Percentiles rank a stretch among this genome's conserved stretches.
Evolutionary conservation across 1,139 yeast species (phyloP).

Genomic region (Hemisphaericaspora subhashii): DNA sequence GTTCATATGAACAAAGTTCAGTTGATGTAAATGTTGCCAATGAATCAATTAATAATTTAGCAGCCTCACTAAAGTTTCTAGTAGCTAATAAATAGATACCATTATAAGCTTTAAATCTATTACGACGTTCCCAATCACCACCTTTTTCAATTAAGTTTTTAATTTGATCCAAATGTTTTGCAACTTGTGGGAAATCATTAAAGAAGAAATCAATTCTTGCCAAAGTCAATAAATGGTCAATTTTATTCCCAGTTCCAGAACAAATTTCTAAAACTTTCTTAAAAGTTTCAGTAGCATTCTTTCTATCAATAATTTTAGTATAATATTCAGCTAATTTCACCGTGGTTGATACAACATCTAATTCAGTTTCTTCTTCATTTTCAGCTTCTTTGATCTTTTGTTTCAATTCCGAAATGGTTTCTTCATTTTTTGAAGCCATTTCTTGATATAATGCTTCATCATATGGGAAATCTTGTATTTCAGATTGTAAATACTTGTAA

Average conservation of each 20-base stretch:
- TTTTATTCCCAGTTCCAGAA: slow-evolving; percentile 86
- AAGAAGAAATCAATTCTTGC: slow-evolving; percentile 86
- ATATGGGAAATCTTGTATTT: slow-evolving; percentile 49
- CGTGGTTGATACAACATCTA: slow-evolving; percentile 77
- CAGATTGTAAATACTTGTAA: slow-evolving; percentile 65
- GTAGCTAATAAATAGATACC: slow-evolving; percentile 85
- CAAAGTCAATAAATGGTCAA: slow-evolving; percentile 79
- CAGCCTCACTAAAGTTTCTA: slow-evolving; percentile 81
- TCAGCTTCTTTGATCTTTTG: slow-evolving; percentile 71
- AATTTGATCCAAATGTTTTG: slow-evolving; percentile 73
- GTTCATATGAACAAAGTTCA: slow-evolving; percentile 86
- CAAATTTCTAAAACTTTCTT: slow-evolving; percentile 77
- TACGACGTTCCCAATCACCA: slow-evolving; percentile 99
- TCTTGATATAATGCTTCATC: slow-evolving; percentile 57
- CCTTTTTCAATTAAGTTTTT: slow-evolving; percentile 85
- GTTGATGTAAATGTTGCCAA: slow-evolving; percentile 96
- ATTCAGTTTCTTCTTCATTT: slow-evolving; percentile 86
- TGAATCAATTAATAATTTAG: slow-evolving; percentile 81
- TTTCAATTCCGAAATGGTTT: slow-evolving; percentile 56
- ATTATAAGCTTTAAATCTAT: slow-evolving; percentile 86
- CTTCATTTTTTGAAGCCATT: slow-evolving; percentile 54
- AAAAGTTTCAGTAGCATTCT: slow-evolving; percentile 70
- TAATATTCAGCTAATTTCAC: slow-evolving; percentile 85
- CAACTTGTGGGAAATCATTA: slow-evolving; percentile 70
- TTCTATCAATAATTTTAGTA: slow-evolving; percentile 77